Conservation (phyloP, 2,329 filamentous ascomycete genomes). For the Botrytis elliptica region DNA sequence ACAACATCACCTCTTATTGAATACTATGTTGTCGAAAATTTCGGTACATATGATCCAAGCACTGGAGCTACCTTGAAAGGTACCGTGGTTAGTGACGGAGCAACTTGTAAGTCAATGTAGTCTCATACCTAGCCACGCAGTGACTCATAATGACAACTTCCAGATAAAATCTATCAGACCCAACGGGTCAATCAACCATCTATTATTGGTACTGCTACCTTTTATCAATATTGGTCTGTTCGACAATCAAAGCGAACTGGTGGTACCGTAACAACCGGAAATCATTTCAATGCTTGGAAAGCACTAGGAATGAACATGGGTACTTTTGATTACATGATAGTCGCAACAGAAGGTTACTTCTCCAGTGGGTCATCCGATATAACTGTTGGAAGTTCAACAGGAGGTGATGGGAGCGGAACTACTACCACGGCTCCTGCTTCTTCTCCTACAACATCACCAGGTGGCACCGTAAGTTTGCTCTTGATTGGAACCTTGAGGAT, state of each 20-base stretch:
- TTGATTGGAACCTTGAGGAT: not conserved
- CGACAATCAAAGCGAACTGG: conserved; percentile 49
- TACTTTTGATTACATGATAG: conserved; percentile 50
- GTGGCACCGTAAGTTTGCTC: not conserved
- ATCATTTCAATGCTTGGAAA: conserved; percentile 55
- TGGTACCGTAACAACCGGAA: conserved; percentile 50
- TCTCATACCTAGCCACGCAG: too few relatives aligned
- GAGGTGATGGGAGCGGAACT: not conserved
- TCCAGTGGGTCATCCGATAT: conserved; percentile 24
- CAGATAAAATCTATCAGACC: conserved; percentile 43
- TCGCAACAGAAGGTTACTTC: conserved; percentile 36
- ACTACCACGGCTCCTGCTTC: not conserved
- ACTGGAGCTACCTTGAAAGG: conserved; percentile 50
- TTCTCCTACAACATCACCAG: not conserved
- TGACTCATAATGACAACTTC: not conserved
- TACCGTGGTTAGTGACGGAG: conserved; percentile 51
- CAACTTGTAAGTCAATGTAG: conserved; percentile 43
- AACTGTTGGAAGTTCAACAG: conserved; percentile 19
- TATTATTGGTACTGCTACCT: conserved; percentile 52
- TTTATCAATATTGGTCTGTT: conserved; percentile 55
- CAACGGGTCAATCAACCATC: conserved; percentile 41
- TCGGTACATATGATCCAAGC: conserved; percentile 51
- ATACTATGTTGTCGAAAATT: conserved; percentile 56
- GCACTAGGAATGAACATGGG: conserved; percentile 50
- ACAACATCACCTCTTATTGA: conserved; percentile 36